phyloP scores from a whole-genome alignment of 75 land plant species.

The Sequoiadendron giganteum region DNA sequence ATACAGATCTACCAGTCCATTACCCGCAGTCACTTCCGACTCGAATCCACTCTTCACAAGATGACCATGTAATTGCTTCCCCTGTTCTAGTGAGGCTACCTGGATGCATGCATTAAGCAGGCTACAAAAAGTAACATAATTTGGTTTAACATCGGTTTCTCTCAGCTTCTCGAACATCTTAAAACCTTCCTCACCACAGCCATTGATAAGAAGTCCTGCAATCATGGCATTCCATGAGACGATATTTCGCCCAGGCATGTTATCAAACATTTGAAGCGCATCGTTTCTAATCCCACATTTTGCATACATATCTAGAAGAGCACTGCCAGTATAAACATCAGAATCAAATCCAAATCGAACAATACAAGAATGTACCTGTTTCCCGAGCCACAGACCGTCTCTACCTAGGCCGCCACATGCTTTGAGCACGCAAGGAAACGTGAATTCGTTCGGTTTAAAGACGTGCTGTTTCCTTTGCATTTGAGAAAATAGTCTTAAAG shows the following conservation, averaged over 20 bases:
- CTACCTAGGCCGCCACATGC: slow-evolving; percentile 8
- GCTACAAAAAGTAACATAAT: slow-evolving; percentile 10
- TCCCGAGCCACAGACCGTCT: slow-evolving; percentile 25
- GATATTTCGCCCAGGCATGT: slow-evolving; percentile 51
- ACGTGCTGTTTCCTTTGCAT: slow-evolving; percentile 11
- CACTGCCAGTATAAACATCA: slow-evolving; percentile 47
- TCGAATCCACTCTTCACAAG: slow-evolving; percentile 4
- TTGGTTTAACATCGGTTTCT: neutral
- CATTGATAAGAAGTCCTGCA: slow-evolving; percentile 69
- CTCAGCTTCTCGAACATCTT: slow-evolving; percentile 13
- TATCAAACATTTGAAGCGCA: slow-evolving; percentile 54
- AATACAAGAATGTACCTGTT: slow-evolving; percentile 47
- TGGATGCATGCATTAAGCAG: slow-evolving; percentile 15
- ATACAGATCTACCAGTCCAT: slow-evolving; percentile 15
- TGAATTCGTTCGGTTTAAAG: neutral
- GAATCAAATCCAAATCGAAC: slow-evolving; percentile 29
- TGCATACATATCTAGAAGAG: slow-evolving; percentile 65
- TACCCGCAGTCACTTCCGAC: neutral
- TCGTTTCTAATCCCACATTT: slow-evolving; percentile 59
- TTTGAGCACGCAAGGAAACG: slow-evolving; percentile 11
- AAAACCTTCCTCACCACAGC: slow-evolving; percentile 42
- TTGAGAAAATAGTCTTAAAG: slow-evolving; percentile 15
- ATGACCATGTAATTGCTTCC: slow-evolving; percentile 15
- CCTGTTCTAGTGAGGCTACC: slow-evolving; percentile 12
- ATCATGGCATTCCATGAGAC: slow-evolving; percentile 77